A percentile compares a stretch with the other conserved stretches of the same genome.
Conservation (phyloP, 352 stramenopile species). For the Pythium volutum region DNA sequence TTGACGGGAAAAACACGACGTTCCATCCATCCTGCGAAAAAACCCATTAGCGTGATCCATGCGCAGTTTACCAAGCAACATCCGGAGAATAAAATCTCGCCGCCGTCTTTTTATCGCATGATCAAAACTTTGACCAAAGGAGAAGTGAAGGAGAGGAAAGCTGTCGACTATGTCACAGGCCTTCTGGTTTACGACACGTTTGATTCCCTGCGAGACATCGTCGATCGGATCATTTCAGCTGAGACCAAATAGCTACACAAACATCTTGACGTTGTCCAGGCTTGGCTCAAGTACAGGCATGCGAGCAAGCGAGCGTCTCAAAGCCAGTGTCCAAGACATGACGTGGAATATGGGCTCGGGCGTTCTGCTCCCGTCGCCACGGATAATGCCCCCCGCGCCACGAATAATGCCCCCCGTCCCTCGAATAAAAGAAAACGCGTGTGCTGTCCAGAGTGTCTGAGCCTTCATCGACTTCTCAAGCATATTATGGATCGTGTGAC, state of each 20-base stretch:
- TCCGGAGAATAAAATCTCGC: background rate
- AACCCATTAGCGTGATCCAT: conserved; percentile 1
- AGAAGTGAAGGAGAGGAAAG: background rate
- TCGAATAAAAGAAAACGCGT: too few species aligned
- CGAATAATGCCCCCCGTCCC: too few species aligned
- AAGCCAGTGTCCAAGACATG: conserved; percentile 1
- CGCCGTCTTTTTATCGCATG: conserved; percentile 7
- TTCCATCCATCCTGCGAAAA: conserved; percentile 12
- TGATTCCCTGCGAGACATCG: background rate
- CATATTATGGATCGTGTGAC: background rate
- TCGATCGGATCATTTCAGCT: background rate
- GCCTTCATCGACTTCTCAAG: background rate
- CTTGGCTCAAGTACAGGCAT: conserved; percentile 17
- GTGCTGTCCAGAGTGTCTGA: background rate
- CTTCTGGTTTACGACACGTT: conserved; percentile 12
- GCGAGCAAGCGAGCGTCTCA: background rate
- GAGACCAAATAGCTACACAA: background rate
- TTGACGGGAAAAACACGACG: conserved; percentile 1
- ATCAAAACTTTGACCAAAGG: background rate
- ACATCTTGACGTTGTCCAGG: background rate
- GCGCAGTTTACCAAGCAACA: background rate
- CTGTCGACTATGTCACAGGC: conserved; percentile 9
- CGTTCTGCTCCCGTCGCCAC: too few species aligned
- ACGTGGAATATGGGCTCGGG: background rate
- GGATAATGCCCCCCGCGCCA: too few species aligned